Evolutionary conservation across 768 basidiomycete genomes (phyloP).

Genomic region (Russula compacta): DNA sequence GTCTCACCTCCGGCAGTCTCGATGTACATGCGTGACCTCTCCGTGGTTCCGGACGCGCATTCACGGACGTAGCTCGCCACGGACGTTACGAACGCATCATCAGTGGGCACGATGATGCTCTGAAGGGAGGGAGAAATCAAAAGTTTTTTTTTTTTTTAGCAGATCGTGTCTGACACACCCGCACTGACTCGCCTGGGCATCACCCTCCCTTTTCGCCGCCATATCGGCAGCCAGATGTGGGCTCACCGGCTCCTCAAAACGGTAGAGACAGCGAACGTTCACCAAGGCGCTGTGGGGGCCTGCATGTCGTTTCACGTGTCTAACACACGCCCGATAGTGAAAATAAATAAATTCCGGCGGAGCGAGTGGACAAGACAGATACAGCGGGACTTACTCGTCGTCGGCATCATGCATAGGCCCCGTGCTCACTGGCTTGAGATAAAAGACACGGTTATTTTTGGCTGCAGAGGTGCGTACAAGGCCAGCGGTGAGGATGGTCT

Average conservation of each 20-base stretch:
- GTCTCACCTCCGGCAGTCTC: conserved; percentile 92
- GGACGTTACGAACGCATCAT: conserved; percentile 55
- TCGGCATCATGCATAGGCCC: conserved; percentile 76
- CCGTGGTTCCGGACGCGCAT: conserved; percentile 33
- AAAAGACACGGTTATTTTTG: conserved; percentile 44
- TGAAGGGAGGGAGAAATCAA: not conserved
- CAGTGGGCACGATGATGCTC: conserved; percentile 39
- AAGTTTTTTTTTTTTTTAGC: no score
- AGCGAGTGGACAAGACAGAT: not conserved
- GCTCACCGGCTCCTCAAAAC: conserved; percentile 83
- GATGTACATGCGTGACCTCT: conserved; percentile 58
- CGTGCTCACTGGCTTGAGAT: conserved; percentile 89
- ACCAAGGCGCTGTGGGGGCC: conserved; percentile 35
- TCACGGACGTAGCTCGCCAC: conserved; percentile 53
- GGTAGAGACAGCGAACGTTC: conserved; percentile 64
- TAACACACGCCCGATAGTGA: conserved; percentile 25
- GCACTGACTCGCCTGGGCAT: conserved; percentile 25
- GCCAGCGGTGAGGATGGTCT: conserved; percentile 83
- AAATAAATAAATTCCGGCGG: not conserved
- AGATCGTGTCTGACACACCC: no score
- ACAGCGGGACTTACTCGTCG: conserved; percentile 44
- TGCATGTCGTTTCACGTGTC: conserved; percentile 56
- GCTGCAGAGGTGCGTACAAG: conserved; percentile 71
- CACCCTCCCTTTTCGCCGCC: conserved; percentile 28
- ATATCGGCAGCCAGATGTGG: conserved; percentile 79